These are phyloP conservation scores for Eremothecium gossypii DNA, from an alignment of 1,139 yeast species.

Conservation along the genomic window DNA sequence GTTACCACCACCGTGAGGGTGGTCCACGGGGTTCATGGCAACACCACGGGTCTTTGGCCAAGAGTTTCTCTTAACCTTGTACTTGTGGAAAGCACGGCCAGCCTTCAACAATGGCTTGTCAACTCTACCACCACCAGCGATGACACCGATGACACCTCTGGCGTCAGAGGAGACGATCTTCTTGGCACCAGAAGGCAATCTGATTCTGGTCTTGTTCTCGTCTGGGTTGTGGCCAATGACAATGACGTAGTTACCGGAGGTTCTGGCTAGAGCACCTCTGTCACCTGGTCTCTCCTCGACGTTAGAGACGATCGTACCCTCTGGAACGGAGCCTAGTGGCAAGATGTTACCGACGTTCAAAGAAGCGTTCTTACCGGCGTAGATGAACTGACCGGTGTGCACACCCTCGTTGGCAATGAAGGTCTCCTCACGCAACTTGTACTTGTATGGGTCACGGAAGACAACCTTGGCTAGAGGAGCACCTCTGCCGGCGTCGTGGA, in stretches of 20 bases:
- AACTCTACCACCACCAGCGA: constrained; percentile 99
- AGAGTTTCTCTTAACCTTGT: constrained; percentile 97
- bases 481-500: constrained; percentile 99
- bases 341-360: constrained; percentile 95
- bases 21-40: constrained; percentile 99
- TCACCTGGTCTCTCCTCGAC: constrained; percentile 99
- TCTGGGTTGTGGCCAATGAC: constrained; percentile 99
- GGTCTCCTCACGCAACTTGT: constrained; percentile 95
- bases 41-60: constrained; percentile 99
- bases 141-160: constrained; percentile 99
- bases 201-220: constrained; percentile 97
- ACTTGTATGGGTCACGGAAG: constrained; percentile 99
- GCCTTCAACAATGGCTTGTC: constrained; percentile 99
- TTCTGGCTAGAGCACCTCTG: constrained; percentile 99
- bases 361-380: constrained; percentile 98
- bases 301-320: constrained; percentile 97
- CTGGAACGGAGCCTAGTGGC: constrained; percentile 96
- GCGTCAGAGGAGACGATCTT: constrained; percentile 90
- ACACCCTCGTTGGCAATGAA: constrained; percentile 99
- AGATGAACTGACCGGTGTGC: constrained; percentile 97
- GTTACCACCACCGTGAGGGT: constrained; percentile 99
- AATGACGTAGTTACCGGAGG: constrained; percentile 98
- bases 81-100: constrained; percentile 99
- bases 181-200: constrained; percentile 98
- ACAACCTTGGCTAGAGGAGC: constrained; percentile 99